phyloP scores from a whole-genome alignment of 192 early-diverging fungal species.

The Jimgerdemannia flammicorona region DNA sequence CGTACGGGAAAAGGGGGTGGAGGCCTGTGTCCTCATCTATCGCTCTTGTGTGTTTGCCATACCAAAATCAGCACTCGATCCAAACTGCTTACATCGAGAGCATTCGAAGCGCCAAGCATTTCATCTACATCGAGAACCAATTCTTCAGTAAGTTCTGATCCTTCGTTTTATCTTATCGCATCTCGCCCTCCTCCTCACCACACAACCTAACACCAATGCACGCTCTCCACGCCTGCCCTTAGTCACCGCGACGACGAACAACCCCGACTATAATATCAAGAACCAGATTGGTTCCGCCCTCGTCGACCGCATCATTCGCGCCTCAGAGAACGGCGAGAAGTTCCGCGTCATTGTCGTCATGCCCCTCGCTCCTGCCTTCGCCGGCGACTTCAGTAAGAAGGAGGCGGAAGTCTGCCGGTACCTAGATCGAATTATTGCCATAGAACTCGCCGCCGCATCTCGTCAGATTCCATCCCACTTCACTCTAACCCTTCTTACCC shows the following conservation, averaged over 20 bases:
- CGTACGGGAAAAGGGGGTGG: neutral
- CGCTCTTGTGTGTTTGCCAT: neutral
- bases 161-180: neutral
- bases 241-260: neutral
- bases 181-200: too few relatives aligned
- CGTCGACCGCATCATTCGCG: constrained; percentile 69
- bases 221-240: neutral
- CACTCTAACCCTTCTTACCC: constrained; percentile 22
- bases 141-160: constrained; percentile 68
- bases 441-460: neutral
- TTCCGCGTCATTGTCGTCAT: constrained; percentile 79
- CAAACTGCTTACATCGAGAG: constrained; percentile 76
- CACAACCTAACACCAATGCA: neutral
- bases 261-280: constrained; percentile 13
- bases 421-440: neutral
- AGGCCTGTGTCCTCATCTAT: constrained; percentile 6
- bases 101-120: constrained; percentile 77
- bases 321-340: constrained; percentile 60
- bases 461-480: neutral
- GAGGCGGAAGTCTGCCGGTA: constrained; percentile 4
- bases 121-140: constrained; percentile 95
- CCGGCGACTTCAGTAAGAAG: constrained; percentile 74
- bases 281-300: constrained; percentile 48
- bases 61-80: constrained; percentile 56
- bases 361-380: constrained; percentile 82